Evolutionary conservation across 1,139 yeast species (phyloP).

Genomic region (Saccharomycopsis hybrid): DNA sequence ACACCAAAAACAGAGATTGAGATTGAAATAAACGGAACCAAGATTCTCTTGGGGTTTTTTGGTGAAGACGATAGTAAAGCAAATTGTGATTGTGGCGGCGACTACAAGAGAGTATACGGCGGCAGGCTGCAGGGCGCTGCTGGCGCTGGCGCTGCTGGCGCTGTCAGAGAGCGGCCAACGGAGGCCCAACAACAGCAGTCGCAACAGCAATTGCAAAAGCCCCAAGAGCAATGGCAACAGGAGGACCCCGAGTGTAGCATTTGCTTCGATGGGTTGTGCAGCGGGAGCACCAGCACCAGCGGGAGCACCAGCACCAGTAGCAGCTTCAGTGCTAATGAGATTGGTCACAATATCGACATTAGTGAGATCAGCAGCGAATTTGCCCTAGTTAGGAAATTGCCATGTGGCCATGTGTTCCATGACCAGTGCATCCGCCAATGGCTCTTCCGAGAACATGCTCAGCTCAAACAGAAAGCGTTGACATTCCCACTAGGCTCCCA

Average conservation of each 20-base stretch:
- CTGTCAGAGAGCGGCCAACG: too few species aligned
- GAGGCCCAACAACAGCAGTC: neutral
- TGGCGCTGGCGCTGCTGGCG: too few species aligned
- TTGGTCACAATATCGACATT: too few species aligned
- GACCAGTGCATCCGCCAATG: slow-evolving; percentile 4
- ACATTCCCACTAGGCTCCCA: too few species aligned
- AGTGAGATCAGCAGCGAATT: neutral
- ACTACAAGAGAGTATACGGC: too few species aligned
- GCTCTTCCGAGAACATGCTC: slow-evolving; percentile 7
- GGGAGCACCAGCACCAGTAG: neutral
- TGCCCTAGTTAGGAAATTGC: slow-evolving; percentile 1
- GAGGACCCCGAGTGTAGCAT: neutral
- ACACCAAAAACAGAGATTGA: neutral
- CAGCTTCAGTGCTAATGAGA: neutral
- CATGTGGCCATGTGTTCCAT: slow-evolving; percentile 11
- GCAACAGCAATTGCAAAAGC: too few species aligned
- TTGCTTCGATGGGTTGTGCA: slow-evolving; percentile 6
- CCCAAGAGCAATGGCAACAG: neutral
- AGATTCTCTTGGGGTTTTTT: neutral
- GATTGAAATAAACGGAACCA: neutral
- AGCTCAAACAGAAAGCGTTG: too few species aligned
- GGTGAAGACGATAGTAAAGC: neutral
- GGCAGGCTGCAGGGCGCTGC: too few species aligned
- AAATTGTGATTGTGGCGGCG: neutral
- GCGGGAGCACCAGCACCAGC: neutral